Evolutionary conservation across 768 basidiomycete genomes (phyloP).

Genomic region (Amanita muscaria): DNA sequence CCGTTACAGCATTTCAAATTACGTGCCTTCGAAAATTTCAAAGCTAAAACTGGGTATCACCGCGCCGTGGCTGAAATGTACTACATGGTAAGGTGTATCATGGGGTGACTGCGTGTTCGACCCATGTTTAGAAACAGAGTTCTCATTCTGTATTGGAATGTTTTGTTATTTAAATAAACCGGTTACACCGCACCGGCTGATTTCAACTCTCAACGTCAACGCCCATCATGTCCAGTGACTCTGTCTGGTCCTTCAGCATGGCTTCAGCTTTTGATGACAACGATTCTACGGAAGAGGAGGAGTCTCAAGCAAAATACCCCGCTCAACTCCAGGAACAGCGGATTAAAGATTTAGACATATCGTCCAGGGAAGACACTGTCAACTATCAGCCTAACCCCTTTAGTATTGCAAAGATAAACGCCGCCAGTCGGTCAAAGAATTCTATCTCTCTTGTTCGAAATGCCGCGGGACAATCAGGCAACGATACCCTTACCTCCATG

Average conservation of each 20-base stretch:
- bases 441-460: neutral
- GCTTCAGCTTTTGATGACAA: neutral
- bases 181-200: neutral
- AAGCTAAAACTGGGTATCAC: too few species aligned
- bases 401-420: slow-evolving; percentile 75
- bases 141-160: too few species aligned
- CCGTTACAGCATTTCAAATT: too few species aligned
- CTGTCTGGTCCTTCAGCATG: slow-evolving; percentile 6
- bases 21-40: too few species aligned
- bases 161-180: neutral
- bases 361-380: slow-evolving; percentile 50
- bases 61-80: too few species aligned
- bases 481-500: too few species aligned
- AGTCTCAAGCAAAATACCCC: neutral
- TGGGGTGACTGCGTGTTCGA: too few species aligned
- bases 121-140: too few species aligned
- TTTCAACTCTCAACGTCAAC: neutral
- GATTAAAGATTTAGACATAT: slow-evolving; percentile 49
- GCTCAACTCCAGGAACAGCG: slow-evolving; percentile 19
- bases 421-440: slow-evolving; percentile 35
- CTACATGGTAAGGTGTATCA: too few species aligned
- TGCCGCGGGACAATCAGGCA: too few species aligned
- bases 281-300: neutral
- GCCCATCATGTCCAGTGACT: neutral
- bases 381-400: slow-evolving; percentile 71